Conservation (phyloP, 257 asterid species). For the Solanum peruvianum region DNA sequence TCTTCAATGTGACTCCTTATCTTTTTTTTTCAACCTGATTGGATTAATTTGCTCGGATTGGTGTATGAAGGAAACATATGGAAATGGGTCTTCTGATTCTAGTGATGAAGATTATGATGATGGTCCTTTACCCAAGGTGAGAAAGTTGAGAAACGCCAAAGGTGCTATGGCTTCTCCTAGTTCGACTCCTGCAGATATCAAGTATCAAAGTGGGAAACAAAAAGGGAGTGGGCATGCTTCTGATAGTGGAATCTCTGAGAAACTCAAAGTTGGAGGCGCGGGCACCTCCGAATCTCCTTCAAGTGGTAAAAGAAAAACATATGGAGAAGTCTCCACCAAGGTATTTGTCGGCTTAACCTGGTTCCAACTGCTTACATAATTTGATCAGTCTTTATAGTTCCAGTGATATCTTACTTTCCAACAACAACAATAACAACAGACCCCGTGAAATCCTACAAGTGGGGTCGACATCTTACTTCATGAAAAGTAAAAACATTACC, state of each 20-base stretch:
- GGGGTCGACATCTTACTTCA: neutral
- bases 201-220: slow-evolving; percentile 15
- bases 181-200: slow-evolving; percentile 13
- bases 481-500: neutral
- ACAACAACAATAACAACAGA: neutral
- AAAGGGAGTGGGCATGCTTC: slow-evolving; percentile 11
- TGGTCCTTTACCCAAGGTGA: slow-evolving; percentile 33
- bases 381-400: neutral
- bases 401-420: neutral
- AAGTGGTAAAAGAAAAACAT: slow-evolving; percentile 30
- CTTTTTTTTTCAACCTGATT: neutral
- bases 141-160: slow-evolving; percentile 23
- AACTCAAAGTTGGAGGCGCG: slow-evolving; percentile 7
- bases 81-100: slow-evolving; percentile 68
- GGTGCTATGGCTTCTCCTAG: slow-evolving; percentile 14
- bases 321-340: slow-evolving; percentile 61
- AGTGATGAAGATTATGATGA: slow-evolving; percentile 82
- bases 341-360: slow-evolving; percentile 20
- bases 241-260: slow-evolving; percentile 8
- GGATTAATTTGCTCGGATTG: neutral
- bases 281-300: slow-evolving; percentile 25
- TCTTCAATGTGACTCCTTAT: neutral
- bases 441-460: neutral
- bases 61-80: slow-evolving; percentile 62
- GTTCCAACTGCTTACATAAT: neutral